Conservation (phyloP, 805 yeast genomes). For the Starmerella ratchasimensis region DNA sequence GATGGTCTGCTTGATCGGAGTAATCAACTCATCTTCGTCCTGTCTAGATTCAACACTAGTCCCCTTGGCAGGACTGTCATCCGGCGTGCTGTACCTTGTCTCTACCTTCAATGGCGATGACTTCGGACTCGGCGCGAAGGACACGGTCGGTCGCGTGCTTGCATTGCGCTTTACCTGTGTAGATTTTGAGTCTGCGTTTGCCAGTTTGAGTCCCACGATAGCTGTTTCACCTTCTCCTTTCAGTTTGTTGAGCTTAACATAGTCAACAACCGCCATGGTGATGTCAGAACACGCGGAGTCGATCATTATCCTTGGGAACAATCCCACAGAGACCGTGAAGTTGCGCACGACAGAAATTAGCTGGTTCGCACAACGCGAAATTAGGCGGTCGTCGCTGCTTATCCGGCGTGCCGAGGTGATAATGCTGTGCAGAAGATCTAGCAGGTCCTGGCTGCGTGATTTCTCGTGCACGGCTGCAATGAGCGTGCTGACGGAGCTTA, state of each 20-base stretch:
- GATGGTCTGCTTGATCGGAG: too few relatives aligned
- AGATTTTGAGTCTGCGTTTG: too few relatives aligned
- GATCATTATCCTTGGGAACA: conserved; percentile 56
- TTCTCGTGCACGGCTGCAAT: conserved; percentile 22
- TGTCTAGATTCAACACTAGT: too few relatives aligned
- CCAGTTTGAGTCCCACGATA: too few relatives aligned
- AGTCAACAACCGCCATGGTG: conserved; percentile 40
- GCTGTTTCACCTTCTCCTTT: too few relatives aligned
- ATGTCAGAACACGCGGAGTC: conserved; percentile 68
- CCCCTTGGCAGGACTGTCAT: too few relatives aligned
- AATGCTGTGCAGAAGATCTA: conserved; percentile 26
- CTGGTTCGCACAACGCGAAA: conserved; percentile 59
- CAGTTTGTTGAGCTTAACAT: conserved; percentile 1
- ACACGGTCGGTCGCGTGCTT: too few relatives aligned
- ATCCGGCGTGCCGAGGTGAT: conserved; percentile 25
- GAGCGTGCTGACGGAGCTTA: conserved; percentile 26
- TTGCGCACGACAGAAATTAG: conserved; percentile 66
- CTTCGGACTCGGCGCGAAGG: too few relatives aligned
- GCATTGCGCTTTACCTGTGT: too few relatives aligned
- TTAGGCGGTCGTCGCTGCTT: conserved; percentile 21
- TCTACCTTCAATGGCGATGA: too few relatives aligned
- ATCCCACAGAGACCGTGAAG: conserved; percentile 45
- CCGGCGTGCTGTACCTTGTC: too few relatives aligned
- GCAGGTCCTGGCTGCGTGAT: conserved; percentile 17
- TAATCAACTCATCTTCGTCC: too few relatives aligned